Conservation (phyloP, 345 rosid species). For the Combretum micranthum region DNA sequence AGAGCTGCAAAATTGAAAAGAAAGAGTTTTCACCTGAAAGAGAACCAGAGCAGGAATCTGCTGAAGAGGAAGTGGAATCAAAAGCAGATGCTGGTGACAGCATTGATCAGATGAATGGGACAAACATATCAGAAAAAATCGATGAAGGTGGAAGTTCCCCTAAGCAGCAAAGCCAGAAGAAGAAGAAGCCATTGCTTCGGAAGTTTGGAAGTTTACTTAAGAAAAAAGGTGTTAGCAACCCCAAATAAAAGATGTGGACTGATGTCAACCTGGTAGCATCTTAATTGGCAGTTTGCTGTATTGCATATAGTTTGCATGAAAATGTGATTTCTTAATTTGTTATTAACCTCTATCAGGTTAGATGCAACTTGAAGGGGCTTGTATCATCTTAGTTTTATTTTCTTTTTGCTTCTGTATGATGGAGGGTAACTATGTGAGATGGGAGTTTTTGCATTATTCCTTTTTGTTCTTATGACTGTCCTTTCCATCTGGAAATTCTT, state of each 20-base stretch:
- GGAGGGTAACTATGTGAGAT: background rate
- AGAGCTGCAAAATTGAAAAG: slow-evolving; percentile 96
- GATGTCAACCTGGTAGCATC: background rate
- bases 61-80: slow-evolving; percentile 66
- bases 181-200: slow-evolving; percentile 82
- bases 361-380: background rate
- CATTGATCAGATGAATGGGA: slow-evolving; percentile 57
- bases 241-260: slow-evolving; percentile 36
- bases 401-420: slow-evolving; percentile 5
- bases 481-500: too few species aligned
- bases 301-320: background rate
- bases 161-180: slow-evolving; percentile 63
- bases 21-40: slow-evolving; percentile 78
- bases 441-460: too few species aligned
- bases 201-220: slow-evolving; percentile 92
- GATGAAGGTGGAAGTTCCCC: slow-evolving; percentile 48
- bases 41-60: slow-evolving; percentile 59
- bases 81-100: slow-evolving; percentile 56
- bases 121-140: slow-evolving; percentile 43
- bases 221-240: slow-evolving; percentile 74
- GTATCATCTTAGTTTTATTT: slow-evolving; percentile 5
- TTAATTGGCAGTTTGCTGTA: background rate
- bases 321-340: slow-evolving; percentile 1
- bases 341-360: slow-evolving; percentile 5
- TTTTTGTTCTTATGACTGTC: too few species aligned